A percentile compares a stretch with the other conserved stretches of the same genome.
Conservation (phyloP, 2,329 filamentous ascomycete species). For the Aphanoascus verrucosus region DNA sequence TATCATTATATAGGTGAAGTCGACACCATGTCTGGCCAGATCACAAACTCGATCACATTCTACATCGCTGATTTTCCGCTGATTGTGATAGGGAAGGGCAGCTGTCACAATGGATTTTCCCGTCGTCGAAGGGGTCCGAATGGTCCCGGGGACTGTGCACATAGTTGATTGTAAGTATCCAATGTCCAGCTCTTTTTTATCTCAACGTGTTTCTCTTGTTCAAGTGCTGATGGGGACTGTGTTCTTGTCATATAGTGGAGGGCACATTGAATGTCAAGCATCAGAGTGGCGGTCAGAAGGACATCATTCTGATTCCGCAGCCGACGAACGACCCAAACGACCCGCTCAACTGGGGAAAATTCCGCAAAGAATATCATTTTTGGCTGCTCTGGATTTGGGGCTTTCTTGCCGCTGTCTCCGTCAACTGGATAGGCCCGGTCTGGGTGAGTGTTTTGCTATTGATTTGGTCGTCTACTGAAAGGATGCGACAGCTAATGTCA, state of each 20-base stretch:
- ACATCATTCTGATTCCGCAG: slow-evolving; percentile 29
- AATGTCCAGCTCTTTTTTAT: neutral
- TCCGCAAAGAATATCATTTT: slow-evolving; percentile 16
- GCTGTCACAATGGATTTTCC: slow-evolving; percentile 13
- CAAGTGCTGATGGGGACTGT: neutral
- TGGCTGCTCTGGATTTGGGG: slow-evolving; percentile 18
- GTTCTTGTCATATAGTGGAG: slow-evolving; percentile 6
- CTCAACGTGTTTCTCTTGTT: neutral
- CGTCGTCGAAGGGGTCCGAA: slow-evolving; percentile 14
- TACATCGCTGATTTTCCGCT: neutral
- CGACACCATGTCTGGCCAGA: neutral
- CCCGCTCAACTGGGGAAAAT: slow-evolving; percentile 29
- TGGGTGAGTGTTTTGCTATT: slow-evolving; percentile 11
- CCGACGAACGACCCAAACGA: slow-evolving; percentile 32
- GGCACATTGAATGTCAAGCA: slow-evolving; percentile 17
- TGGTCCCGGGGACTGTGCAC: slow-evolving; percentile 16
- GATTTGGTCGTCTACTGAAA: neutral
- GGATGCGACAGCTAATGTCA: neutral
- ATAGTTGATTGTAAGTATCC: slow-evolving; percentile 15
- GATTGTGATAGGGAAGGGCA: neutral
- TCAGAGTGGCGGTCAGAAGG: slow-evolving; percentile 13
- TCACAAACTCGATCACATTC: neutral
- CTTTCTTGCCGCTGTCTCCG: slow-evolving; percentile 15
- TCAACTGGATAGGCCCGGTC: slow-evolving; percentile 16
- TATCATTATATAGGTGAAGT: neutral